Evolutionary conservation across 352 stramenopile genomes (phyloP), one percentile per base, ranked within the genome.

Genomic region (Phytophthora vignae): DNA sequence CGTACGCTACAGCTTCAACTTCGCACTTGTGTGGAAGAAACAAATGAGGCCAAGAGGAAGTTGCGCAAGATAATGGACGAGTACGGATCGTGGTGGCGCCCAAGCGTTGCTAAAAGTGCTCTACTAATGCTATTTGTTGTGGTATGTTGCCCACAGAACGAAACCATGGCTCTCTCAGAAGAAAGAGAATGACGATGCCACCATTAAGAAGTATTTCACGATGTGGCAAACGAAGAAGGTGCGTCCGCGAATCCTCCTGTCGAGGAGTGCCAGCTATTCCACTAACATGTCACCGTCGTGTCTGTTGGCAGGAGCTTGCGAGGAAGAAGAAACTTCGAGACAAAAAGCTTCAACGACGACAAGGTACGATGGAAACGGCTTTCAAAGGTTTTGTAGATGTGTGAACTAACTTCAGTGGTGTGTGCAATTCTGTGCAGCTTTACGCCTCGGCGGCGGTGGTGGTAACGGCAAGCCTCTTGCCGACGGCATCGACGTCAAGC

Each of bases 151-250:
- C 38, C 15, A 38, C 36, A 94, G 84, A 55, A 78, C 74, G 54
- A 90, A 91, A 60, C 84, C 85, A n/a, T 92, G 83, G 87, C 63
- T 91, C 12, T 87, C 74, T 10, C 66, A 81, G 10, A 54, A 87
- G 19, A 78, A 85, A 57, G 77, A 85, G 46, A 58, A 80, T 29
- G 74, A 86, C 11, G 68, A 91, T 17, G 71, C 64, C 27, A 76
- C 78, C 36, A 74, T 93, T 49, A 78, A 81, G 46, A 79, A 88
- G 53, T 94, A 89, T 62, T 75, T 85, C 33, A 73, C 71, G 3
- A 84, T 92, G 79, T 86, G 83, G 83, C 78, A 77, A 65, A 79
- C 75, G 29, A 92, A 93, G 58, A 91, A 88, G 79, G 85, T 91
- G 61, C 57, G 70, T 33, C 17, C n/a, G 44, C 11, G 19, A 22